Base-by-base conservation (phyloP, 2,329 filamentous ascomycete genomes). In the Penicillium frequentans region DNA sequence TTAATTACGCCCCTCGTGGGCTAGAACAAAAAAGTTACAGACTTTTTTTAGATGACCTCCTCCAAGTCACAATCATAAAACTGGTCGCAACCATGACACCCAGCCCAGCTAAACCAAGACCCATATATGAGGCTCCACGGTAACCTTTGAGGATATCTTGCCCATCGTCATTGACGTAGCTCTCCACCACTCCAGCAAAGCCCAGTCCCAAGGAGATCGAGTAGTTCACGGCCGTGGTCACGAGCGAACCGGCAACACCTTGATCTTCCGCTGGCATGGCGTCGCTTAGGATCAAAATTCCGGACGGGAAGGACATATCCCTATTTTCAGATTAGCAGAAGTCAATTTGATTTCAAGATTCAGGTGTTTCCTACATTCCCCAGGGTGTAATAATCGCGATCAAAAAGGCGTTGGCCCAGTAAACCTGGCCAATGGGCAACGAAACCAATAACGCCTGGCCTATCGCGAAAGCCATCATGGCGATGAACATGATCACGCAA, bases 171-270 rank as follows among this genome's bases (percentile, higher is more conserved):
- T 74, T 74, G 24, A 81, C 73, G 35, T 82, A 69, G 1, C 72
- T 69, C 65, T 90, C 86, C 2, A 89, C 82, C 0, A 85, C 89
- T 0, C 86, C 87, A 0, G 87, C 87, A 45, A 90, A 80, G 0
- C 87, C 88, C 0, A 91, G 77, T 0, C 85, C 87, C 1, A 90
- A 73, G 0, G 85, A 85, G 37, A 90, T 89, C 43, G 82, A 83
- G 67, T 90, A 90, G 70, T 90, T 89, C 57, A 90, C 83, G 13
- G 86, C 78, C 0, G 86, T 89, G 58, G 81, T 85, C 29, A 89
- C 83, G 3, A 90, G 70, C 27, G 81, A 84, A 0, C 79, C 81
- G 1, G 81, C 80, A 24, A 82, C 73, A 14, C 82, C 82, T 63
- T 84, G 82, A 46, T 82, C 75, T 50, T 80, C 69, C 24, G 73